Base-by-base conservation (phyloP, 1,284 basidiomycete genomes). In the Leccinum subfulvum region DNA sequence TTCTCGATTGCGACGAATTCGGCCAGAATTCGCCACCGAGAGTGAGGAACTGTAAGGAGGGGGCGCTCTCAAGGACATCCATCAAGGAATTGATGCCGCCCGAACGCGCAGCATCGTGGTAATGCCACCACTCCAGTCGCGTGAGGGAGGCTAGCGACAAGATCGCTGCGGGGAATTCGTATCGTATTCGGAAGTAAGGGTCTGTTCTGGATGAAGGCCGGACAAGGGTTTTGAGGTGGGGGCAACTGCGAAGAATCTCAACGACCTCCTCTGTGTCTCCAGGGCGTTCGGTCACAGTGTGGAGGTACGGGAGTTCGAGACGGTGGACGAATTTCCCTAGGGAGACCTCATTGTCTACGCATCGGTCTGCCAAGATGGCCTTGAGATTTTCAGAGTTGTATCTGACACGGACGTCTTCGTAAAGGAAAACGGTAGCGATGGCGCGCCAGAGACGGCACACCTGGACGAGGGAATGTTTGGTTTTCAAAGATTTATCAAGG, bases 91-190 rank as follows among this genome's bases (percentile, higher is more conserved):
- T 90, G 65, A 89, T 84, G 3, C 88, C 88, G 8, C 87, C 87
- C 13, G 84, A 79, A 60, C 83, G 80, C 30, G 86, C 81, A 33
- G 88, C 88, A 59, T 83, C 81, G 62, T 77, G 77, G 66, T 83
- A 73, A 67, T 87, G 81, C 82, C 85, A 88, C 86, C 88, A 90
- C 60, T 90, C 88, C 47, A 90, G 77, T 21, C 86, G 82, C 54
- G 80, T 82, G 39, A 90, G 76, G n/a, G 81, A 81, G 10, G 79
- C 76, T 4, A 89, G 65, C 0, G 80, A 70, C 0, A 85, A 73
- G 56, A 65, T 75, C 23, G 77, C 77, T 4, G 81, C 80, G 37
- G 83, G 80, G 68, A 83, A 85, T 53, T 87, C 82, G 74, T 84
- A 89, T 30, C 74, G 77, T n/a, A 80, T 69, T n/a, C n/a, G n/a